Evolutionary conservation across 495 filamentous ascomycete genomes (phyloP), one percentile per base, ranked within the genome.

Genomic region (Xylaria sp.): DNA sequence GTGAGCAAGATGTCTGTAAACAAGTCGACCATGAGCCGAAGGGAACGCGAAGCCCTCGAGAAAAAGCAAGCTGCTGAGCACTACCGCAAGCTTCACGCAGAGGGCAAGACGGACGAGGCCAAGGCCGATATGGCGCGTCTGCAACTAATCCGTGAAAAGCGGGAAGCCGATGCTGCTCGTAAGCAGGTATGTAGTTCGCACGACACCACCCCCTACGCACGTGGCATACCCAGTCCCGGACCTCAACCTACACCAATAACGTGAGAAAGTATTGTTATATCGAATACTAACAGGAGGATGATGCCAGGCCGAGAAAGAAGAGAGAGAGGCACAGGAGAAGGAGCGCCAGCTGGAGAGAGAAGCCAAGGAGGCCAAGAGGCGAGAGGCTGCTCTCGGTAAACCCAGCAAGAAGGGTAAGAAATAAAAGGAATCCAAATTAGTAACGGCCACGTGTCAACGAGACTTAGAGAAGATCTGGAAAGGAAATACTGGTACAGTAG

Each of bases 71-170:
- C 93, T 11, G 93, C 93, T 77, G 95, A 97, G 85, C 86, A 91
- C 66, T 98, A 97, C 77, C 87, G 91, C 87, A 97, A 98, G 86
- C 79, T 98, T 73, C 96, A 99, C 75, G 93, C 93, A 68, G 93
- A 93, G 75, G 96, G 96, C 67, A 98, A 98, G 88, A 98, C 96
- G 48, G 97, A 99, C 67, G 93, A 98, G 85, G 96, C 95, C 26
- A 92, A 91, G 74, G 90, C 93, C n/a, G 96, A 99, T 85, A 75
- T 98, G 76, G 96, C 93, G 62, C 85, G 96, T 65, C 79, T 99
- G 77, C 88, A 84, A 73, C 75, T 95, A 63, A 93, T 99, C 68
- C 86, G 90, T 31, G 93, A 97, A 86, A 90, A 92, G 85, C 87
- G 96, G 44, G 96, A 96, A 79, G 90, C 91, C 35, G 95, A 97